These are phyloP conservation scores for Boletus barrowsii DNA, from an alignment of 768 basidiomycete genomes.

Conservation along the genomic window DNA sequence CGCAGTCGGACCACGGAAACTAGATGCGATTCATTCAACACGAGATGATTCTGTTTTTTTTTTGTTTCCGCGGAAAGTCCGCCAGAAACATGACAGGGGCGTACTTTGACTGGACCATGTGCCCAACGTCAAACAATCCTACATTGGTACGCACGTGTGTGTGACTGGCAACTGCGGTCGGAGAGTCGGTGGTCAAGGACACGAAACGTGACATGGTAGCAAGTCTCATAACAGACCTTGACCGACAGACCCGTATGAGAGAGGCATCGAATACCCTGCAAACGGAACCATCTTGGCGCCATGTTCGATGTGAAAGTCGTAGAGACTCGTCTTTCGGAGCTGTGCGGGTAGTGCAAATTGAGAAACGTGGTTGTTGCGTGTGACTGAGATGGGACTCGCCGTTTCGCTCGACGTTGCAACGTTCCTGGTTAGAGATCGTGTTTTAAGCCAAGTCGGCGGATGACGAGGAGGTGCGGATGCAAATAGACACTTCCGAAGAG, in stretches of 20 bases:
- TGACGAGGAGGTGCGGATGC: not conserved
- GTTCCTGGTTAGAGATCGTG: conserved; percentile 3
- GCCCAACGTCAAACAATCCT: conserved; percentile 95
- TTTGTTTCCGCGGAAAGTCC: not conserved
- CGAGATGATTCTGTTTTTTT: not conserved
- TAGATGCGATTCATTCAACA: conserved; percentile 26
- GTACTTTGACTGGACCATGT: conserved; percentile 94
- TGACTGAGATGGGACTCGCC: conserved; percentile 6
- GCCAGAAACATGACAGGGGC: conserved; percentile 14
- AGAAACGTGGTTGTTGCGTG: not conserved
- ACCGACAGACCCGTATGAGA: conserved; percentile 78
- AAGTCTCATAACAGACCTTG: conserved; percentile 51
- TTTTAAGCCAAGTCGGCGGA: not conserved
- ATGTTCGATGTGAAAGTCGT: conserved; percentile 83
- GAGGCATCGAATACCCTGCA: conserved; percentile 93
- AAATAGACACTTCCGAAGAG: not conserved
- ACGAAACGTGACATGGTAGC: not conserved
- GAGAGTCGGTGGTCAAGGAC: conserved; percentile 9
- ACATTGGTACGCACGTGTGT: conserved; percentile 78
- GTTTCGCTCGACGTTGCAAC: conserved; percentile 21
- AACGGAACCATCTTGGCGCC: conserved; percentile 96
- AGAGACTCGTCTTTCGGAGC: conserved; percentile 69
- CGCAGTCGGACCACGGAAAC: conserved; percentile 77
- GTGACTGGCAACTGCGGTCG: conserved; percentile 75
- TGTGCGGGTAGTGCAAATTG: conserved; percentile 15